Percentiles rank a stretch among this genome's conserved stretches.
Conservation (phyloP, 805 yeast genomes). For the Nakazawaea ernobii region DNA sequence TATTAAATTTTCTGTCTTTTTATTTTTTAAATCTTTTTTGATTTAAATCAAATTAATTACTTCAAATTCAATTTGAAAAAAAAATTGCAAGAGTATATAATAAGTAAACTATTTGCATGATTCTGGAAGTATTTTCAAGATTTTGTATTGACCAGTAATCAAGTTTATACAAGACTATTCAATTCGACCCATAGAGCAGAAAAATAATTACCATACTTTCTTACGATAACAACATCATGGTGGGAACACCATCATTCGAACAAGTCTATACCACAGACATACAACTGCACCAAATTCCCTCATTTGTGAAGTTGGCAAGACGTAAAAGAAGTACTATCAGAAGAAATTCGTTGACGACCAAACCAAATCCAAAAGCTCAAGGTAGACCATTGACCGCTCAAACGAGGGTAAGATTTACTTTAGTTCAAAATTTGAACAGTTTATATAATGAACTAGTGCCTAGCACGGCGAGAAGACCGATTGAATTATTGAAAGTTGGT, state of each 20-base stretch:
- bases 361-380: slow-evolving; percentile 20
- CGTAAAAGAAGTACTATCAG: slow-evolving; percentile 17
- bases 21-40: no score
- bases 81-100: no score
- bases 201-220: no score
- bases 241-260: not conserved
- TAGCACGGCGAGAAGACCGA: slow-evolving; percentile 19
- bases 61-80: no score
- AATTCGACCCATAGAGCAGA: not conserved
- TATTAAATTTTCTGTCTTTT: no score
- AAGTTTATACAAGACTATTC: no score
- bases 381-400: slow-evolving; percentile 46
- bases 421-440: slow-evolving; percentile 36
- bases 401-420: slow-evolving; percentile 40
- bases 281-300: not conserved
- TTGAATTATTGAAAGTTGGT: slow-evolving; percentile 18
- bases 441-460: slow-evolving; percentile 37
- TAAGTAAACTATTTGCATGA: no score
- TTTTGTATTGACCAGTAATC: no score
- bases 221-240: not conserved
- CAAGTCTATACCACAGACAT: not conserved
- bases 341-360: slow-evolving; percentile 13
- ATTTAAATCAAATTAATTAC: no score
- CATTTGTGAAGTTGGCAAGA: slow-evolving; percentile 20
- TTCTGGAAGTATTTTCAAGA: no score